These are phyloP conservation scores for Boletus edulis DNA, from an alignment of 768 basidiomycete species.

Conservation along the genomic window DNA sequence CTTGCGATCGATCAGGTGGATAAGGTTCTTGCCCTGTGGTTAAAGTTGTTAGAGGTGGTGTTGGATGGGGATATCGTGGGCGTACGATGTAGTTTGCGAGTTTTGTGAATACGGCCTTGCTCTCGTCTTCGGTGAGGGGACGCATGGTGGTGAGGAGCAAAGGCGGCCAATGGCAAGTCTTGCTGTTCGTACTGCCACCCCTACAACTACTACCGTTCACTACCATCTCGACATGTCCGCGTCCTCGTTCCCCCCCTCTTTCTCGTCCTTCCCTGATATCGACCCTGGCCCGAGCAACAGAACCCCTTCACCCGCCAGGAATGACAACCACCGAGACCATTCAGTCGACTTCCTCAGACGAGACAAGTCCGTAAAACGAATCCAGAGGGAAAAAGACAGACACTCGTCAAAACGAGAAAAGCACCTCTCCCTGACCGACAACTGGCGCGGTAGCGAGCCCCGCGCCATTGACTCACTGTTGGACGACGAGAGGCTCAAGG, in stretches of 20 bases:
- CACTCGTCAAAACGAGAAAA: conserved; percentile 30
- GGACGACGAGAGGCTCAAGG: conserved; percentile 34
- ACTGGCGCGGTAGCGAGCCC: conserved; percentile 20
- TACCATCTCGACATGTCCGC: conserved; percentile 15
- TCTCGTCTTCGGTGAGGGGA: conserved; percentile 95
- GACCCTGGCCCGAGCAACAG: conserved; percentile 42
- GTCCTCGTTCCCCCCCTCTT: conserved; percentile 65
- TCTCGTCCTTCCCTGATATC: conserved; percentile 68
- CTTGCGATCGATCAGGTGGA: conserved; percentile 90
- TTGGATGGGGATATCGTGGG: background rate
- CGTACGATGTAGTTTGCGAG: conserved; percentile 94
- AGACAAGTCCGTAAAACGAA: conserved; percentile 22
- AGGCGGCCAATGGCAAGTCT: background rate
- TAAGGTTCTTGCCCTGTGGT: conserved; percentile 87
- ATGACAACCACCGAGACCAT: conserved; percentile 14
- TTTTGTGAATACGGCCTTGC: conserved; percentile 93
- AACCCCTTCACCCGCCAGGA: conserved; percentile 13
- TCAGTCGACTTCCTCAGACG: conserved; percentile 12
- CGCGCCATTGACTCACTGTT: conserved; percentile 11
- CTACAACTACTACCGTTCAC: background rate
- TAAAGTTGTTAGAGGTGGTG: background rate
- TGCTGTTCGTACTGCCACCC: conserved; percentile 4
- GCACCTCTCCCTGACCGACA: conserved; percentile 24
- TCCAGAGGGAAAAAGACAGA: conserved; percentile 30
- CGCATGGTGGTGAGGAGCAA: conserved; percentile 57